phyloP scores from a whole-genome alignment of 2,329 filamentous ascomycete species.

The Setomelanomma holmii region DNA sequence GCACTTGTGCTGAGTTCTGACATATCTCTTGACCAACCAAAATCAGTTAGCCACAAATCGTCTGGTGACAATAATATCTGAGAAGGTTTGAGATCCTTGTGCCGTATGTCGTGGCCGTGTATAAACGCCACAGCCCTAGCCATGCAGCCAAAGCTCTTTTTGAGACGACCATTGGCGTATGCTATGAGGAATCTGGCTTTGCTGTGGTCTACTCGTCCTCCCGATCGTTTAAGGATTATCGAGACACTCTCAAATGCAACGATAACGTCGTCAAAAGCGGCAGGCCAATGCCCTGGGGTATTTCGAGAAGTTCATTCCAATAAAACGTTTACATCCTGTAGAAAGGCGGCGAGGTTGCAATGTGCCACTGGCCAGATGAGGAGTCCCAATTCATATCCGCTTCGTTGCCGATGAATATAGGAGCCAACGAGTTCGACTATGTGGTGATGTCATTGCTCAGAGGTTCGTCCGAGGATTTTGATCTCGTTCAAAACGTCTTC shows the following conservation, averaged over 20 bases:
- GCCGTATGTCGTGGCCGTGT: slow-evolving; percentile 23
- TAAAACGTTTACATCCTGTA: too few species aligned
- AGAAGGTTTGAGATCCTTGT: slow-evolving; percentile 34
- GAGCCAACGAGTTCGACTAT: slow-evolving; percentile 30
- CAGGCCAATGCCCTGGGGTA: background rate
- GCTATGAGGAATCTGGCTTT: background rate
- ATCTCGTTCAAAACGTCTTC: slow-evolving; percentile 26
- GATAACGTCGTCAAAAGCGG: background rate
- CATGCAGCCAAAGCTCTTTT: slow-evolving; percentile 22
- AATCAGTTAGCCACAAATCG: slow-evolving; percentile 29
- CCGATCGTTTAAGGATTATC: background rate
- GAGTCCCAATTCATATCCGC: slow-evolving; percentile 16
- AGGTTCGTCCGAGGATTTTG: slow-evolving; percentile 28
- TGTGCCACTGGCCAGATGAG: slow-evolving; percentile 29
- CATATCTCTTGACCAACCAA: slow-evolving; percentile 30
- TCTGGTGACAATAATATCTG: slow-evolving; percentile 23
- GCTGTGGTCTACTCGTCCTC: too few species aligned
- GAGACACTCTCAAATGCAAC: background rate
- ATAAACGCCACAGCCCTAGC: slow-evolving; percentile 26
- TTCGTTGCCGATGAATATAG: slow-evolving; percentile 22
- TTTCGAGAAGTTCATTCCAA: too few species aligned
- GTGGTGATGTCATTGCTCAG: slow-evolving; percentile 17
- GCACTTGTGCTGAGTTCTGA: slow-evolving; percentile 20
- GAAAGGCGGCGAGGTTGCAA: slow-evolving; percentile 22
- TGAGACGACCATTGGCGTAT: background rate